Conservation (phyloP, 768 basidiomycete species). For the Calocera cornea region DNA sequence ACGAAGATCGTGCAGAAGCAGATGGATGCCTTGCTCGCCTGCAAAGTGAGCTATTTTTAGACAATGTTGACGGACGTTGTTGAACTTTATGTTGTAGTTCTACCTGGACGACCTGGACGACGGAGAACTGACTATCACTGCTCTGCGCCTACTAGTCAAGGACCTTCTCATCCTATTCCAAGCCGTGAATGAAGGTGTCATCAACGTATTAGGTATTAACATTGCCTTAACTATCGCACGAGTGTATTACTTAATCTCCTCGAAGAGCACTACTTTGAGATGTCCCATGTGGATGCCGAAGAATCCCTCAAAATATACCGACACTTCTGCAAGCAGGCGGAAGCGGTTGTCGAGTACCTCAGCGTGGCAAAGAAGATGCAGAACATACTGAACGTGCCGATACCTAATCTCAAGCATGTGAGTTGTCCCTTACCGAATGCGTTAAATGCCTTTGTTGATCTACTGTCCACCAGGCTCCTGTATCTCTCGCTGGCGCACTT, state of each 20-base stretch:
- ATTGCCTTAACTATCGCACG: not conserved
- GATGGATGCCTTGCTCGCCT: conserved; percentile 78
- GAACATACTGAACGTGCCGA: conserved; percentile 82
- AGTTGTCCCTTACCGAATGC: conserved; percentile 3
- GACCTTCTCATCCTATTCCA: conserved; percentile 92
- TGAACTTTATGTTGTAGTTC: conserved; percentile 41
- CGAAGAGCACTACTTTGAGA: conserved; percentile 89
- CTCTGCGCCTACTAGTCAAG: conserved; percentile 87
- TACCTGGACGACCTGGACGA: conserved; percentile 89
- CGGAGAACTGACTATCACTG: conserved; percentile 64
- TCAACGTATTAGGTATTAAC: conserved; percentile 35
- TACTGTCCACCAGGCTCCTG: conserved; percentile 60
- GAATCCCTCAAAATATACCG: conserved; percentile 81
- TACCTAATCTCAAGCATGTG: conserved; percentile 82
- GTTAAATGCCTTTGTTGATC: not conserved
- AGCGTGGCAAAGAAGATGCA: conserved; percentile 85
- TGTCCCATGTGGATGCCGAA: conserved; percentile 85
- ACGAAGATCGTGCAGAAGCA: conserved; percentile 80
- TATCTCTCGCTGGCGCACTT: conserved; percentile 81
- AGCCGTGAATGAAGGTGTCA: conserved; percentile 86
- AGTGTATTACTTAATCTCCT: not conserved
- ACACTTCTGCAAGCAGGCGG: conserved; percentile 87
- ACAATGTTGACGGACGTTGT: conserved; percentile 1
- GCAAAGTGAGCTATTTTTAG: conserved; percentile 50
- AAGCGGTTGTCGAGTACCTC: conserved; percentile 77